Base-by-base conservation (phyloP, 2,329 filamentous ascomycete genomes). In the Curvularia lunata region DNA sequence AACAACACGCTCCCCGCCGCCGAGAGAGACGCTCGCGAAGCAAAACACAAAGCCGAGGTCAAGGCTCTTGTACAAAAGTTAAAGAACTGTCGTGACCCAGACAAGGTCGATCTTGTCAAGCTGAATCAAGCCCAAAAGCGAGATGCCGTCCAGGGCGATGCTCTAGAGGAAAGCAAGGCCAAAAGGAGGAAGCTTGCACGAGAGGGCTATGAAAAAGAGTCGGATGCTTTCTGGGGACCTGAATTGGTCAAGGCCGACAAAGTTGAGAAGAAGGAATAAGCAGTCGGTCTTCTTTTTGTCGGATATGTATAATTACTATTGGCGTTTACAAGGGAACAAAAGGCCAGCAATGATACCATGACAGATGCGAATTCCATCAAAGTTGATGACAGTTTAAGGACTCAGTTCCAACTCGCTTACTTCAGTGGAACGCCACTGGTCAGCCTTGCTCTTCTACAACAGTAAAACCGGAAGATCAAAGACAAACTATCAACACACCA, bases 81-180 rank as follows among this genome's bases (percentile, higher is more conserved):
- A n/a, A 86, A 85, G 59, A 85, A 84, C 66, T 93, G 90, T 66
- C 82, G 88, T 56, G 90, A 94, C 68, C 90, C 90, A 0, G 88
- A 91, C 65, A 86, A 90, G 54, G 86, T 84, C 42, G 89, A 93
- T 73, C 76, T 93, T 3, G 87, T 92, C 18, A 87, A 86, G 47
- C 78, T 90, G 49, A 88, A 91, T 67, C 83, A 84, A 62, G 85
- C 86, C 19, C 83, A 88, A 66, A 86, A 81, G 68, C 66, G 78
- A 47, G 78, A 79, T 48, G 76, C 69, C 1, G 72, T 76, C 8
- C 61, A 66, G 40, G 74, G 75, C 0, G 76, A 40, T 1, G 65
- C 68, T 27, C 54, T 81, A 28, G 78, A 78, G 52, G 78, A 79
- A 61, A 71, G 64, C 21, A 77, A 78, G 55, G 78, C 76, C 25